A percentile compares a stretch with the other conserved stretches of the same genome.
Conservation (phyloP, 352 stramenopile genomes). For the Phytopythium litorale region DNA sequence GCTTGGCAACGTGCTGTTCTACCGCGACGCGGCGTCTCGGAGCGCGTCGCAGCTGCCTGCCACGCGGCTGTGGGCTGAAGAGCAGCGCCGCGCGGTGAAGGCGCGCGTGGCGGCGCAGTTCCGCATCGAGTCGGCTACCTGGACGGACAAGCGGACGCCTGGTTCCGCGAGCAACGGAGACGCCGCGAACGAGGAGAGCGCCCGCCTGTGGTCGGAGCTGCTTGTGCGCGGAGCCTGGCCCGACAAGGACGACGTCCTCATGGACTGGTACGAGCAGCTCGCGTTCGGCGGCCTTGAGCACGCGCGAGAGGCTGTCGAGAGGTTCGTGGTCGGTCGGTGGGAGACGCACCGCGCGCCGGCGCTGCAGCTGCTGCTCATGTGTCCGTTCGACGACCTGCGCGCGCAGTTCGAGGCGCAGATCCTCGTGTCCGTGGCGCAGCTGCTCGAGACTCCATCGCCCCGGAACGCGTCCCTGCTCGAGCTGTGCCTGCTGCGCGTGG, state of each 20-base stretch:
- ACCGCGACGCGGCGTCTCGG: constrained; percentile 10
- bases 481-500: constrained; percentile 59
- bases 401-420: constrained; percentile 29
- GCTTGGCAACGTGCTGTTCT: constrained; percentile 37
- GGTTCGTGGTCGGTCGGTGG: constrained; percentile 36
- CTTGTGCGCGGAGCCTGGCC: constrained; percentile 44
- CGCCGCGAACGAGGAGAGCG: background rate
- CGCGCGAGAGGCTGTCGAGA: constrained; percentile 18
- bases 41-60: constrained; percentile 7
- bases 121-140: constrained; percentile 4
- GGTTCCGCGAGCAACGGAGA: background rate
- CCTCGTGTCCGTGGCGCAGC: constrained; percentile 14
- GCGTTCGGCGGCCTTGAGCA: constrained; percentile 37
- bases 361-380: constrained; percentile 50
- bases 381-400: constrained; percentile 49
- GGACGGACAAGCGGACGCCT: constrained; percentile 2
- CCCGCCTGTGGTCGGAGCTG: constrained; percentile 36
- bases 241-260: constrained; percentile 14
- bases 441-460: constrained; percentile 12
- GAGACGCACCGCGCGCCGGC: constrained; percentile 29
- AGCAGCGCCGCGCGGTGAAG: constrained; percentile 33
- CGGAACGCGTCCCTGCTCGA: constrained; percentile 30
- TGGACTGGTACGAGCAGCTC: constrained; percentile 51
- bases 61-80: constrained; percentile 26
- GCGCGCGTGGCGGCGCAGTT: constrained; percentile 38